Evolutionary conservation across 208 protist species (phyloP).

Genomic region (Trypanosomatidae sp.): DNA sequence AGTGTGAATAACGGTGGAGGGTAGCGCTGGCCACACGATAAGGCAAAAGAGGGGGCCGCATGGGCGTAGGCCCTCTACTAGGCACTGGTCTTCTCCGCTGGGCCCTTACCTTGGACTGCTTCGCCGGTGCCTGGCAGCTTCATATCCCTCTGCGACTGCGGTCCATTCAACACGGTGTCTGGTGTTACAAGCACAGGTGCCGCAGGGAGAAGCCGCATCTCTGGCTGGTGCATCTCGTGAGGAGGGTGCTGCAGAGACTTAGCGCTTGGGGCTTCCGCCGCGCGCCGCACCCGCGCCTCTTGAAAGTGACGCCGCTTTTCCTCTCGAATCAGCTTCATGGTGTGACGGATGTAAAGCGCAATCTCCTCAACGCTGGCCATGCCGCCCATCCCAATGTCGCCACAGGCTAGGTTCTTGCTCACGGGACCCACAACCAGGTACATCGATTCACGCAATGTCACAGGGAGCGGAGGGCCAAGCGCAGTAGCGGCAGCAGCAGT

Average conservation of each 20-base stretch:
- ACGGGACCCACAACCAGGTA: slow-evolving; percentile 92
- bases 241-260: background rate
- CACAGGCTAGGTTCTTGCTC: slow-evolving; percentile 93
- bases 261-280: background rate
- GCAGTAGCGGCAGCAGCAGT: background rate
- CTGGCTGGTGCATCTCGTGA: background rate
- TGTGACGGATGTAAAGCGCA: slow-evolving; percentile 52
- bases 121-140: background rate
- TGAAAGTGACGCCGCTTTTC: slow-evolving; percentile 24
- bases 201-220: background rate
- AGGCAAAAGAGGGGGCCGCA: background rate
- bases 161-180: background rate
- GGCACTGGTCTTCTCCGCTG: background rate
- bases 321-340: slow-evolving; percentile 66
- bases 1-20: background rate
- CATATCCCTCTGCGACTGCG: background rate
- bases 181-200: background rate
- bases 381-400: slow-evolving; percentile 92
- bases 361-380: slow-evolving; percentile 91
- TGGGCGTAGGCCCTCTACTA: background rate
- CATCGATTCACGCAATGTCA: slow-evolving; percentile 45
- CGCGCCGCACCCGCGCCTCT: slow-evolving; percentile 6
- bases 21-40: background rate
- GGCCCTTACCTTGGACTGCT: background rate
- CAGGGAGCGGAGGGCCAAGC: slow-evolving; percentile 16